Base-by-base conservation (phyloP, 1,284 basidiomycete genomes). In the Trametes sp. region DNA sequence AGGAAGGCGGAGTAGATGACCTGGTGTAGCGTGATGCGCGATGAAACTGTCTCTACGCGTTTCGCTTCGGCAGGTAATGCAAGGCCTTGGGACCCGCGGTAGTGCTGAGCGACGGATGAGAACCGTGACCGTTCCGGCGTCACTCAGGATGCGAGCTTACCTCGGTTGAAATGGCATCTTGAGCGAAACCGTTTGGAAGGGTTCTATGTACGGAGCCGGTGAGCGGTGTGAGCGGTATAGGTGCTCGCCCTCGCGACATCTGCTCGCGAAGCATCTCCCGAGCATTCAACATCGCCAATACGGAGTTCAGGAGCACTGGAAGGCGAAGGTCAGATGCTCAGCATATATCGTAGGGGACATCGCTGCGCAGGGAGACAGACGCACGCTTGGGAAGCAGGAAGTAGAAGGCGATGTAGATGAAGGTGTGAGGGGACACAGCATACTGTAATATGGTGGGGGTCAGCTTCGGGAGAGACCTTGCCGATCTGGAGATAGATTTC, bases 381-480 rank as follows among this genome's bases (percentile, higher is more conserved):
- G 11, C 36, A 70, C 70, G 53, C 51, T 72, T 72, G 31, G 70
- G 64, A 42, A 72, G 67, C 16, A 63, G 57, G 53, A 69, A 67
- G 41, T 72, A 70, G 54, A 72, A 66, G 1, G 63, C 70, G 42
- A 72, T 69, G 57, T 69, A 72, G 45, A 72, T 51, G 59, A 69
- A 72, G 53, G 69, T 70, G 54, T 67, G 36, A 4, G 70, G 69
- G 63, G 70, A 69, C 23, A 41, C 58, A 0, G 69, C 65, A 57
- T 63, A 72, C 70, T 72, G 52, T 6, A n/a, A 10, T 8, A 28
- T 8, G 13, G 21, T 28, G 26, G 14, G 13, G 24, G 26, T 48
- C 26, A 48, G 45, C 6, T 11, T 48, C 24, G 26, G 1, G 4
- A 16, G 19, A 3, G 2, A 19, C 38, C 38, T 3, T 4, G 16